These are phyloP conservation scores for Phragmites australis DNA, from an alignment of 176 grass and related monocot species.

Conservation along the genomic window DNA sequence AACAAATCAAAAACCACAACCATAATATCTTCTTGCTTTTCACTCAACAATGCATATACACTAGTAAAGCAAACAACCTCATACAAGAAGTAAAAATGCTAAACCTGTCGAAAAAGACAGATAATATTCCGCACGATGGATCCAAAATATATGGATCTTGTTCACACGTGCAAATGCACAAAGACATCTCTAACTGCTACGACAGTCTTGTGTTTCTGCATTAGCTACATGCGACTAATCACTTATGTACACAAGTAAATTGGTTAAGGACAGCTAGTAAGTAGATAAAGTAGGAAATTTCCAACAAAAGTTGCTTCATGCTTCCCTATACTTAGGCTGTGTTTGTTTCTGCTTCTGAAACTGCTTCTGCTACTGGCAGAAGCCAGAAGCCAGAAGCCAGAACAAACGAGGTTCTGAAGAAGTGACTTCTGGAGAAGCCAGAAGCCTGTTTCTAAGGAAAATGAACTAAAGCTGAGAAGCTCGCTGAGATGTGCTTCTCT, in stretches of 20 bases:
- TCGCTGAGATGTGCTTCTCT: too few species aligned
- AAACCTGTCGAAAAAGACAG: too few species aligned
- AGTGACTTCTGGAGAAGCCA: too few species aligned
- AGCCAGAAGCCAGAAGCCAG: too few species aligned
- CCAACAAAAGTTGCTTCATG: constrained; percentile 39
- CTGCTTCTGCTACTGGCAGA: too few species aligned
- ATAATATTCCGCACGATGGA: not conserved
- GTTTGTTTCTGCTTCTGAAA: too few species aligned
- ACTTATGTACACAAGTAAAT: constrained; percentile 13
- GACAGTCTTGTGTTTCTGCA: not conserved
- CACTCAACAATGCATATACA: not conserved
- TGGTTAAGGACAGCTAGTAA: not conserved
- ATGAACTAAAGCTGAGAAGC: too few species aligned
- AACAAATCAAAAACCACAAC: not conserved
- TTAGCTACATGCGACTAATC: constrained; percentile 18
- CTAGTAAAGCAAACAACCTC: not conserved
- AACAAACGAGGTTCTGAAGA: too few species aligned
- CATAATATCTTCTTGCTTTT: too few species aligned
- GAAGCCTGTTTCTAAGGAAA: too few species aligned
- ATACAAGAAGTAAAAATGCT: not conserved
- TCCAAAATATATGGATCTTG: not conserved
- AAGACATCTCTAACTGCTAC: not conserved
- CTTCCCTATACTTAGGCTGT: constrained; percentile 84
- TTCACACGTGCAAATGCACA: not conserved
- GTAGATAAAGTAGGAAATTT: constrained; percentile 2